These are phyloP conservation scores for Xylaria scruposa DNA, from an alignment of 495 filamentous ascomycete genomes.

Conservation along the genomic window DNA sequence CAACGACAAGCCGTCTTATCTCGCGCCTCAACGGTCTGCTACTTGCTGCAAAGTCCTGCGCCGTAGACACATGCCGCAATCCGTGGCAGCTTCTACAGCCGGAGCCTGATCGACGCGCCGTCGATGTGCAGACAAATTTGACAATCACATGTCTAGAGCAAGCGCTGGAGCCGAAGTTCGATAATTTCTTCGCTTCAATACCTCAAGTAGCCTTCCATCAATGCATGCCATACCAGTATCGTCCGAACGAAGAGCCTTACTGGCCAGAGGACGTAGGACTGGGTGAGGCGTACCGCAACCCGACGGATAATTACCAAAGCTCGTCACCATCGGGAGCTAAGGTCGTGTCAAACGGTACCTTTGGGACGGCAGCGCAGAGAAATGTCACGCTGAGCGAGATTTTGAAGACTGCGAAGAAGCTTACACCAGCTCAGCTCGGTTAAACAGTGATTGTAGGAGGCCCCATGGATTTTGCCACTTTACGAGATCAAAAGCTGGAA, in stretches of 20 bases:
- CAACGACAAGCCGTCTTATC: constrained; percentile 29
- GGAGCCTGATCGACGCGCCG: constrained; percentile 20
- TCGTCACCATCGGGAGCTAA: not conserved
- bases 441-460: not conserved
- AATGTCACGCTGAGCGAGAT: constrained; percentile 9
- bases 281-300: constrained; percentile 24
- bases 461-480: too few relatives aligned
- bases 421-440: constrained; percentile 8
- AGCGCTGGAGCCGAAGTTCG: constrained; percentile 29
- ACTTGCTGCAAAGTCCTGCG: constrained; percentile 61
- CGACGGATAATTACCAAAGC: constrained; percentile 5
- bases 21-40: constrained; percentile 57
- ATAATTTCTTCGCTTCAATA: constrained; percentile 22
- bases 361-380: constrained; percentile 19
- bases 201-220: constrained; percentile 12
- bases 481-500: too few relatives aligned
- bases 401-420: constrained; percentile 8
- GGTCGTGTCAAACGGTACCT: not conserved
- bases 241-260: constrained; percentile 24
- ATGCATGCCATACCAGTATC: constrained; percentile 22
- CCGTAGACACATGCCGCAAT: constrained; percentile 51
- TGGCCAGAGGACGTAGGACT: constrained; percentile 17
- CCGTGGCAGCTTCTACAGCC: constrained; percentile 59
- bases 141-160: constrained; percentile 22
- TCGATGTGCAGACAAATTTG: constrained; percentile 21